phyloP scores from a whole-genome alignment of 2,329 filamentous ascomycete genomes.

The Dothiorella sarmentorum region DNA sequence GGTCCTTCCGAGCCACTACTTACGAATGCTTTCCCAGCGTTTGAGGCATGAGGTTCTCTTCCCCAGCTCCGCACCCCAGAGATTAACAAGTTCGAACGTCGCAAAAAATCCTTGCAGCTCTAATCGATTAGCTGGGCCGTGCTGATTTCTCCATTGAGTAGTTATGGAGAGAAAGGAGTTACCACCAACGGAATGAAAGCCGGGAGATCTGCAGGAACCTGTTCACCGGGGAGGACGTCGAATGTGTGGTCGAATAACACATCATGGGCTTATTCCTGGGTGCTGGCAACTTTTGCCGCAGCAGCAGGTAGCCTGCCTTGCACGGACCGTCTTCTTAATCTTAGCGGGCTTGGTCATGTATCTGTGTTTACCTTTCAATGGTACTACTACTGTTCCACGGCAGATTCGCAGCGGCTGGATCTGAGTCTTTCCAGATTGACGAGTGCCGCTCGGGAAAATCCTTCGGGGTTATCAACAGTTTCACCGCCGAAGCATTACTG shows the following conservation, averaged over 20 bases:
- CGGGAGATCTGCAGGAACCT: not conserved
- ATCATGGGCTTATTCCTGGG: not conserved
- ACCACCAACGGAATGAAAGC: not conserved
- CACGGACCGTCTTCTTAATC: not conserved
- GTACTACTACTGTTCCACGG: not conserved
- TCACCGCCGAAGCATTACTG: not conserved
- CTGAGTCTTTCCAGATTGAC: not conserved
- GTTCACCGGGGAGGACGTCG: not conserved
- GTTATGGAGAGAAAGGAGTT: not conserved
- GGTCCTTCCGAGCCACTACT: conserved; percentile 8
- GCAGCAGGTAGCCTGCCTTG: not conserved
- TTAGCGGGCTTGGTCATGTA: not conserved
- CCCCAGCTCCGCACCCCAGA: not conserved
- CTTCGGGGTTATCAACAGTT: not conserved
- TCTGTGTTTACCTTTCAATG: not conserved
- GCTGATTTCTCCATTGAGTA: not conserved
- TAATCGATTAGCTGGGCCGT: not conserved
- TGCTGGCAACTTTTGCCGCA: not conserved
- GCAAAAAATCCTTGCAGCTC: not conserved
- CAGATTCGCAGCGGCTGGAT: not conserved
- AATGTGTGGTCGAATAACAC: not conserved
- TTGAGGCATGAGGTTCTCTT: not conserved
- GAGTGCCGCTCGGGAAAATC: conserved; percentile 3
- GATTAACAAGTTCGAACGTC: not conserved
- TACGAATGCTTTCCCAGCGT: too few relatives aligned